Evolutionary conservation across 192 early-diverging fungal genomes (phyloP), one percentile per base, ranked within the genome.

Genomic region (Gaertneriomyces sp.): DNA sequence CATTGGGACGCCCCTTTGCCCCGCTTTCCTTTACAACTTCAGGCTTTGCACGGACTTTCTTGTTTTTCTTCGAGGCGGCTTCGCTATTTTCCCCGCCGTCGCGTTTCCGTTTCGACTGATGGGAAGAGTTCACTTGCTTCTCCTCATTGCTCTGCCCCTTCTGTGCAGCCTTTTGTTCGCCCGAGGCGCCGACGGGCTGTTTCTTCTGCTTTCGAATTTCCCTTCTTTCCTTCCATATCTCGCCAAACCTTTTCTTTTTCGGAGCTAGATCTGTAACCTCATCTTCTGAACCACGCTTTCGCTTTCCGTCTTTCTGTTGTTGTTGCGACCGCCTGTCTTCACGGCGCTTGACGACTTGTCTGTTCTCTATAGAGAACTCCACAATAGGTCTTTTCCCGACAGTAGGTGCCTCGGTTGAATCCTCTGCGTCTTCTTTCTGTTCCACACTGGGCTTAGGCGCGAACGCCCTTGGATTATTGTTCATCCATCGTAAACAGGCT

Each of bases 341-440:
- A 39, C 91, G 81, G 63, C 85, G 80, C 74, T 90, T 88, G 45
- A 93, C 64, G 33, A 96, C 81, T 61, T 86, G 81, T 25, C 78
- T 79, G 69, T 98, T 95, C 76, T 98, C 95, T 38, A 95, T 81
- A 9, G 95, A 84, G 74, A 98, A 98, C 69, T 93, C 90, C 33
- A 93, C 91, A 82, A 90, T 93, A 7, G 91, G 81, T 57, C 89
- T 81, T 65, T 85, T 85, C 12, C 43, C 57, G 33, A 40, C 17
- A 17, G 8, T 64, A 5, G 45, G 14, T 71, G 25, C 60, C 45
- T 66, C 53, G 42, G 25, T 20, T 1, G 7, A 12, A 11, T 7
- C 54, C 11, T 54, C 45, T 12, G 17, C 12, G 20, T 58, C 66
- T 8, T 53, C 49, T 61, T 47, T 52, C 7, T 59, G 44, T 11